A percentile compares a stretch with the other conserved stretches of the same genome.
These are phyloP conservation scores for Tulasnella sp. DNA, from an alignment of 768 basidiomycete species.

Conservation along the genomic window DNA sequence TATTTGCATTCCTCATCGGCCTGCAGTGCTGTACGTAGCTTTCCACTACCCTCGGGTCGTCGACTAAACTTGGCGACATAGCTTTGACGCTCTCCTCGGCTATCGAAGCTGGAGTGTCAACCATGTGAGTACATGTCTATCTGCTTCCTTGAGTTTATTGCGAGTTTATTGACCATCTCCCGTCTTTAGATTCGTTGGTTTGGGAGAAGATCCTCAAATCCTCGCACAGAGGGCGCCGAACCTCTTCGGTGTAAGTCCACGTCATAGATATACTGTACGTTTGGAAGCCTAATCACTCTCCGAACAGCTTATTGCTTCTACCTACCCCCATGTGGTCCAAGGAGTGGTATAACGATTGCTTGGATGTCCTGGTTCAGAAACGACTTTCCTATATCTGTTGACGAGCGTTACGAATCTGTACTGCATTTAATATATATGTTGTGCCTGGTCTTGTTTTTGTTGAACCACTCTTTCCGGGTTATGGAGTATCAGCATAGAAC, in stretches of 20 bases:
- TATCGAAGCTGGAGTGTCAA: constrained; percentile 78
- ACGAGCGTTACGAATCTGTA: no score
- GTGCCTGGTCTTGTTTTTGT: no score
- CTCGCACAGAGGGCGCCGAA: constrained; percentile 61
- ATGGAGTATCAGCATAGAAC: no score
- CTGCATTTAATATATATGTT: no score
- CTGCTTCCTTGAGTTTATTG: no score
- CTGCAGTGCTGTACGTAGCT: constrained; percentile 48
- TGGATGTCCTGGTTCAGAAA: no score
- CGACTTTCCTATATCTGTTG: no score
- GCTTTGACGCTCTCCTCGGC: constrained; percentile 58
- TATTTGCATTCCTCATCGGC: constrained; percentile 75
- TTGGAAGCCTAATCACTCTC: neutral
- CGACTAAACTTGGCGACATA: constrained; percentile 23
- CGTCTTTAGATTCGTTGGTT: constrained; percentile 68
- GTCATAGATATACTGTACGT: neutral
- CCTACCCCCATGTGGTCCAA: neutral
- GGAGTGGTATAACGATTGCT: neutral
- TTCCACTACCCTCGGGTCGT: constrained; percentile 17
- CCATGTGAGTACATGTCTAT: constrained; percentile 43
- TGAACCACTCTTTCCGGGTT: no score
- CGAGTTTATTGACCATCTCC: no score
- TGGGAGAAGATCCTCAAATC: constrained; percentile 73
- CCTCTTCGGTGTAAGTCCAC: constrained; percentile 35
- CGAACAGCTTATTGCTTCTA: neutral